Evolutionary conservation across 495 filamentous ascomycete species (phyloP), one percentile per base, ranked within the genome.

Genomic region (Astrothelium macrocarpum): DNA sequence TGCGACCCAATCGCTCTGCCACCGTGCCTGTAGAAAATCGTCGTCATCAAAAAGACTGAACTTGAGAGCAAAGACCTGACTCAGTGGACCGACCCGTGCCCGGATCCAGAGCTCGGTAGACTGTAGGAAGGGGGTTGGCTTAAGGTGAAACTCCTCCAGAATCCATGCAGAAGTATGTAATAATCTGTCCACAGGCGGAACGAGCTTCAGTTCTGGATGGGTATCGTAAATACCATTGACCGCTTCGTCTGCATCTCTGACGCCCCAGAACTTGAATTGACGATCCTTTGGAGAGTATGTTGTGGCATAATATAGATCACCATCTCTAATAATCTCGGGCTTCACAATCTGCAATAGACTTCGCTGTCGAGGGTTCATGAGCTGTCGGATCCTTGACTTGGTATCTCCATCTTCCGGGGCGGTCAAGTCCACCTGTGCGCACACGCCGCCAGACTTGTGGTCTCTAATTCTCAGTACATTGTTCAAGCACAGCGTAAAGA

Each of bases 211-310:
- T 26, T 82, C 79, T 0, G 87, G 79, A 61, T 85, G 90, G 26
- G 90, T 73, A 70, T 96, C 92, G 60, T 81, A 78, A 20, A 95
- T 79, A 11, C 84, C 82, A 9, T 89, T 71, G 7, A 80, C 80
- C 23, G 82, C 82, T 34, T 81, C 81, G 49, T 85, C 78, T 31
- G 85, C 82, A 18, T 86, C 83, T 62, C 81, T 80, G 2, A 91
- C 81, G 60, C 82, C 85, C 90, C 92, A 99, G 75, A 99, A 92
- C 74, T 97, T 97, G 82, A 99, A 97, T 67, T 91, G 85, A 28
- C 71, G 91, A 79, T 64, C 89, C 85, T 69, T 91, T 79, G 94
- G 91, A 34, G 91, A 96, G 73, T 90, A 96, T 14, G 90, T 93
- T 26, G 89, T 84, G 25, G 91, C 82, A 64, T 89, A 81, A 67